phyloP scores from a whole-genome alignment of 2,329 filamentous ascomycete species.

The Trichoderma pleuroti region DNA sequence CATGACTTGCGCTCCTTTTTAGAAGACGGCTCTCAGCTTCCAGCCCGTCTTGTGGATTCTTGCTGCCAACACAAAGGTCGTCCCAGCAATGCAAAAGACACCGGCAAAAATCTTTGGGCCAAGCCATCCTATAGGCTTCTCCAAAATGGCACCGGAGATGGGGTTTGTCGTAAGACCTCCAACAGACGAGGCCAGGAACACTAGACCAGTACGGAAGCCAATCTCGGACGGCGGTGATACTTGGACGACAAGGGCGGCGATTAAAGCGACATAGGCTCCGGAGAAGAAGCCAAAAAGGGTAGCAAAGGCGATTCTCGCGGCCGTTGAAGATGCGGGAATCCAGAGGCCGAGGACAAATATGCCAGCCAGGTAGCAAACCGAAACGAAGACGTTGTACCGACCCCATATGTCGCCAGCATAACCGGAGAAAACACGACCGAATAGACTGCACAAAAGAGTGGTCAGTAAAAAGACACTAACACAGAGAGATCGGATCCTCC shows the following conservation, averaged over 20 bases:
- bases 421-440: slow-evolving; percentile 26
- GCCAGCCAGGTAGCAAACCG: slow-evolving; percentile 40
- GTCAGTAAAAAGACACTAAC: neutral
- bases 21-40: slow-evolving; percentile 28
- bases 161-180: slow-evolving; percentile 56
- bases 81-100: slow-evolving; percentile 32
- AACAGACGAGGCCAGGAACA: slow-evolving; percentile 53
- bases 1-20: neutral
- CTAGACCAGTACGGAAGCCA: slow-evolving; percentile 33
- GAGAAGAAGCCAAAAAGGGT: slow-evolving; percentile 37
- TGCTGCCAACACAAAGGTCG: slow-evolving; percentile 25
- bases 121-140: slow-evolving; percentile 29
- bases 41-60: slow-evolving; percentile 28
- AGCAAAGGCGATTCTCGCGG: slow-evolving; percentile 30
- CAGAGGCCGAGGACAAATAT: slow-evolving; percentile 36
- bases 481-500: neutral
- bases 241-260: slow-evolving; percentile 38
- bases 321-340: slow-evolving; percentile 31
- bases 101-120: slow-evolving; percentile 39
- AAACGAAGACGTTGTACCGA: slow-evolving; percentile 35
- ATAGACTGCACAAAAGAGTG: slow-evolving; percentile 17
- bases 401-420: slow-evolving; percentile 27
- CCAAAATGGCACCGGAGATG: slow-evolving; percentile 48
- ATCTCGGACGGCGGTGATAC: slow-evolving; percentile 47
- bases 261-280: slow-evolving; percentile 32